Conservation (phyloP, 257 asterid species). For the Solanum gandarillasii region DNA sequence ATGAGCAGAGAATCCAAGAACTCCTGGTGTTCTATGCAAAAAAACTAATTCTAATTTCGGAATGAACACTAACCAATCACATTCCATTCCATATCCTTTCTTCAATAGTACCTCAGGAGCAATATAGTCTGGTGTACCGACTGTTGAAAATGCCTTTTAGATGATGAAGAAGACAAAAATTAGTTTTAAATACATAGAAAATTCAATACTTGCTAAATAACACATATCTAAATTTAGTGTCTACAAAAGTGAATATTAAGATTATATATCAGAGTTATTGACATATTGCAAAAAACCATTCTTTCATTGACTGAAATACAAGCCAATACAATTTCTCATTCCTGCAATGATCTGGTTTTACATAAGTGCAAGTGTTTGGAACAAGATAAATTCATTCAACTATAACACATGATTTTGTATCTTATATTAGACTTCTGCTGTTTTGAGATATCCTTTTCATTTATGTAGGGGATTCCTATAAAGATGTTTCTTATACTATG, state of each 20-base stretch:
- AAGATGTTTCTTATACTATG: background rate
- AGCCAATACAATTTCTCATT: background rate
- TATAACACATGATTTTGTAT: background rate
- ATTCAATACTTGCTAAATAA: background rate
- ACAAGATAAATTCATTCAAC: background rate
- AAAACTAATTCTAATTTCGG: background rate
- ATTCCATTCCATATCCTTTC: slow-evolving; percentile 97
- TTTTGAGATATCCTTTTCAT: background rate
- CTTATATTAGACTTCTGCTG: background rate
- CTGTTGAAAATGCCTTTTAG: slow-evolving; percentile 91
- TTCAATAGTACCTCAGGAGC: slow-evolving; percentile 97
- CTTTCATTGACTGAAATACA: background rate
- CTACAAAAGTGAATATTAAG: background rate
- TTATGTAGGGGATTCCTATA: background rate
- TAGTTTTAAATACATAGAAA: background rate
- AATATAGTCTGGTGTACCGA: slow-evolving; percentile 97
- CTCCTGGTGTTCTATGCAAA: background rate
- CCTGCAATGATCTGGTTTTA: background rate
- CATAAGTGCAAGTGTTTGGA: background rate
- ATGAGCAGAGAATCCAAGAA: background rate
- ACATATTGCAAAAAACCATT: background rate
- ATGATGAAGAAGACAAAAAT: slow-evolving; percentile 11
- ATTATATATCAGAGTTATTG: background rate
- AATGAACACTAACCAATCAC: slow-evolving; percentile 74
- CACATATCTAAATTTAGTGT: background rate